These are phyloP conservation scores for Sporothrix mexicana DNA, from an alignment of 2,329 filamentous ascomycete genomes.

Conservation along the genomic window DNA sequence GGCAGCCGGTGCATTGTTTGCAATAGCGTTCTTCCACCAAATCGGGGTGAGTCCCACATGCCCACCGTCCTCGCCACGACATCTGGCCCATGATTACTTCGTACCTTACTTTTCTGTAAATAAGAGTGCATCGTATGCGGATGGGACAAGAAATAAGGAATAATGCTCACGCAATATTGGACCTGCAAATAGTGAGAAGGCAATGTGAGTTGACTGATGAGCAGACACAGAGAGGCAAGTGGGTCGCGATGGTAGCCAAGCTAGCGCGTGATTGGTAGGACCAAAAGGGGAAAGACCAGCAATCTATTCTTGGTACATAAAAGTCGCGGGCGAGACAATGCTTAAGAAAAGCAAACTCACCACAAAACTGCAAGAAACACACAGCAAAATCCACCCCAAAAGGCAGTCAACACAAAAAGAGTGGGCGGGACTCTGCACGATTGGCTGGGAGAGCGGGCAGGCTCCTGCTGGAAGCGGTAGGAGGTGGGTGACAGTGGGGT, in stretches of 20 bases:
- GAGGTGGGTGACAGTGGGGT: constrained; percentile 12
- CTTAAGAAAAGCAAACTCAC: background rate
- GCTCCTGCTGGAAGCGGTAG: constrained; percentile 26
- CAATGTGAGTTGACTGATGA: background rate
- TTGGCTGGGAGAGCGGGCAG: constrained; percentile 21
- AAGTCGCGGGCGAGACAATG: background rate
- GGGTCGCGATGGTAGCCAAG: constrained; percentile 10
- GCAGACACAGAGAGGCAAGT: background rate
- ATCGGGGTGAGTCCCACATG: background rate
- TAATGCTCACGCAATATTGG: constrained; percentile 27
- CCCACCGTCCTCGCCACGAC: background rate
- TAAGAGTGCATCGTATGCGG: too few relatives aligned
- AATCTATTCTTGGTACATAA: constrained; percentile 28
- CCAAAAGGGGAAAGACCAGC: background rate
- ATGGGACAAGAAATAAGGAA: background rate
- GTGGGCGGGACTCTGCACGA: constrained; percentile 12
- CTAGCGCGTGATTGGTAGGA: constrained; percentile 10
- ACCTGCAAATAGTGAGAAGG: background rate
- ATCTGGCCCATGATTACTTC: constrained; percentile 6
- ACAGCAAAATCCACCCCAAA: too few relatives aligned
- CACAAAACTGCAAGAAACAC: background rate
- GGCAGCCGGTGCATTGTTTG: background rate
- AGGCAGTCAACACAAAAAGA: background rate
- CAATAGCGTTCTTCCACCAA: background rate
- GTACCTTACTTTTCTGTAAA: background rate